Base-by-base conservation (phyloP, 345 rosid species). In the Eucalyptus cladocalyx region DNA sequence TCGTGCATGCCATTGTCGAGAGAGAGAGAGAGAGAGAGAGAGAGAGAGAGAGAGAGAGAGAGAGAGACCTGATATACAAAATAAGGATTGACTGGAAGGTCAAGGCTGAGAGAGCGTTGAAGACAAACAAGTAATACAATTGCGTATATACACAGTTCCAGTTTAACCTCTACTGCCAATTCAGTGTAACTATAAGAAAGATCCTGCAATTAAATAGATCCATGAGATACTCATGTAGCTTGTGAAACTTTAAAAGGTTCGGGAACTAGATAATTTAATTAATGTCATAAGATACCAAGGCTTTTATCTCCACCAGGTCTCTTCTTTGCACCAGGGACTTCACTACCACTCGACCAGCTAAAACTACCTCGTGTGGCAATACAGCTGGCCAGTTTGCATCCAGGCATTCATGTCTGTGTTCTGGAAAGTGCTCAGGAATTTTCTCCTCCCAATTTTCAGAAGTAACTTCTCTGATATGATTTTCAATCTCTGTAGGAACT, bases 351-450 rank as follows among this genome's bases (percentile, higher is more conserved):
- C 98, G 95, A 91, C 97, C 98, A 87, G 98, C 97, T 91, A 97
- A 92, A 91, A 95, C 95, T 87, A 97, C 90, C 91, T 96, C 95
- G 53, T 96, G 88, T 87, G 98, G 97, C 88, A 97, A 91, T 89
- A 96, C 91, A 18, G 94, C 93, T 89, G 97, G 96, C 99, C 99
- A 97, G 91, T 94, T 92, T 19, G 93, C 94, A 88, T 97, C 98
- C 51, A 76, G 91, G 89, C 99, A 97, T 92, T 97, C 99, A 93
- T 95, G 99, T 89, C 93, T 92, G 94, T 97, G 99, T 87, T 97
- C 99, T 56, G 90, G 92, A 93, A 94, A 54, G 89, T 88, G 86
- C 86, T 91, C 94, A 40, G 86, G 86, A 89, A 90, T 89, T 62
- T 90, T 89, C 89, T 87, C 72, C 62, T 76, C 86, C 88, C 23